Conservation (phyloP, 192 early-diverging fungal genomes). For the Coemansia sp. region DNA sequence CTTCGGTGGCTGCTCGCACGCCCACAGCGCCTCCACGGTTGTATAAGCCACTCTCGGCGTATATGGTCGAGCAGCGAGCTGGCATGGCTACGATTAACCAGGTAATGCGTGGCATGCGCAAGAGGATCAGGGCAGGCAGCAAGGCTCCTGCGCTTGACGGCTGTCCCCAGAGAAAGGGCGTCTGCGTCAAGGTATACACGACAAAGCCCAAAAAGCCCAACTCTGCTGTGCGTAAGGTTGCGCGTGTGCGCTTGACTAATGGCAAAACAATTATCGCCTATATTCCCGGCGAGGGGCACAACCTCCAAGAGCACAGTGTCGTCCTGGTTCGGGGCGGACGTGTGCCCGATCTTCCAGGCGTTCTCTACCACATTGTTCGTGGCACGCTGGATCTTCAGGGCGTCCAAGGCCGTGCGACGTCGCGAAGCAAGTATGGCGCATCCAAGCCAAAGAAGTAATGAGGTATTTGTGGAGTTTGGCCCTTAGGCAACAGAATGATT, state of each 20-base stretch:
- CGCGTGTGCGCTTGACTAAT: conserved; percentile 88
- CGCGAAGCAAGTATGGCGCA: conserved; percentile 91
- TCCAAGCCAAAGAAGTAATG: conserved; percentile 65
- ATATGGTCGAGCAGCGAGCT: conserved; percentile 21
- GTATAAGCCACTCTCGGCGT: background rate
- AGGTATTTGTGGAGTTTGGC: conserved; percentile 3
- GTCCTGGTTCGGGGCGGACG: conserved; percentile 93
- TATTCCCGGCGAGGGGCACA: conserved; percentile 98
- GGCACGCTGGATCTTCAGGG: conserved; percentile 94
- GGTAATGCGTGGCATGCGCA: conserved; percentile 82
- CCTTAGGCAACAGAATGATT: background rate
- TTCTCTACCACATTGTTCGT: conserved; percentile 89
- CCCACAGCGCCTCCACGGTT: conserved; percentile 3
- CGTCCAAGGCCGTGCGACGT: conserved; percentile 76
- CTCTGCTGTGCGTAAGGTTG: conserved; percentile 93
- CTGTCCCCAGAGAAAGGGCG: conserved; percentile 88
- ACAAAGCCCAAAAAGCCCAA: conserved; percentile 99
- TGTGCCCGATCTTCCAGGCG: conserved; percentile 96
- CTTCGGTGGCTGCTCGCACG: background rate
- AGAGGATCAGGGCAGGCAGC: conserved; percentile 60
- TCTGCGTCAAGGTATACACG: conserved; percentile 93
- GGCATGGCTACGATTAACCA: conserved; percentile 90
- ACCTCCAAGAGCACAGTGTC: conserved; percentile 95
- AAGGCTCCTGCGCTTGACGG: conserved; percentile 82
- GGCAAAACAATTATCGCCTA: conserved; percentile 91